phyloP scores from a whole-genome alignment of 257 asterid species.

The Solanum pinnatisectum region DNA sequence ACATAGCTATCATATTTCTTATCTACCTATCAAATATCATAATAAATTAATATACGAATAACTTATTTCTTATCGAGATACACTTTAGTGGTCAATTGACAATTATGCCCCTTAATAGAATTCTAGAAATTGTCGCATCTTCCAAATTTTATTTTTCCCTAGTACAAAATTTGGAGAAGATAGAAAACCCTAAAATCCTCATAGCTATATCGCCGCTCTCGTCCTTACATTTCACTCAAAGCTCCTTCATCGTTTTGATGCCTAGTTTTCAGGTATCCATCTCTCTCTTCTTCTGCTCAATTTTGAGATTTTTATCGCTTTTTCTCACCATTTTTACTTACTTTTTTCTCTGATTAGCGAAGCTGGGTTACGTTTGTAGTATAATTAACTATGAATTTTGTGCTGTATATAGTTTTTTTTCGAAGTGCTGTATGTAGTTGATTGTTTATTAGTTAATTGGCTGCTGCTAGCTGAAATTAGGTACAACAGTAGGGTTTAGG shows the following conservation, averaged over 20 bases:
- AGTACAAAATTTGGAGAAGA: neutral
- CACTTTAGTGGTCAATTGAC: neutral
- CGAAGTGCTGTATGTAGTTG: neutral
- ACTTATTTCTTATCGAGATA: too few species aligned
- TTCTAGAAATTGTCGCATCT: neutral
- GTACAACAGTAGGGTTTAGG: neutral
- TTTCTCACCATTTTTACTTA: neutral
- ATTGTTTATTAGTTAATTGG: neutral
- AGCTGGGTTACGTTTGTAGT: neutral
- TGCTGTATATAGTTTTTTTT: neutral
- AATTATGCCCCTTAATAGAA: neutral
- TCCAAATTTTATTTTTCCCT: neutral
- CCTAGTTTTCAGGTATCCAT: neutral
- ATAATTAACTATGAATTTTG: neutral
- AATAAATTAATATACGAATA: too few species aligned
- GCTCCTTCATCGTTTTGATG: neutral
- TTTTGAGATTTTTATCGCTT: too few species aligned
- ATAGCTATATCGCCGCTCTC: neutral
- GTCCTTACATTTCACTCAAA: neutral
- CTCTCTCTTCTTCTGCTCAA: neutral
- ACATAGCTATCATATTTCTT: too few species aligned
- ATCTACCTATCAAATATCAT: too few species aligned
- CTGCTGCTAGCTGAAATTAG: neutral
- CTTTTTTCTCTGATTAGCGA: neutral
- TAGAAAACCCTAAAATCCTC: neutral